These are phyloP conservation scores for Lentinula raphanica DNA, from an alignment of 768 basidiomycete genomes.

Conservation along the genomic window DNA sequence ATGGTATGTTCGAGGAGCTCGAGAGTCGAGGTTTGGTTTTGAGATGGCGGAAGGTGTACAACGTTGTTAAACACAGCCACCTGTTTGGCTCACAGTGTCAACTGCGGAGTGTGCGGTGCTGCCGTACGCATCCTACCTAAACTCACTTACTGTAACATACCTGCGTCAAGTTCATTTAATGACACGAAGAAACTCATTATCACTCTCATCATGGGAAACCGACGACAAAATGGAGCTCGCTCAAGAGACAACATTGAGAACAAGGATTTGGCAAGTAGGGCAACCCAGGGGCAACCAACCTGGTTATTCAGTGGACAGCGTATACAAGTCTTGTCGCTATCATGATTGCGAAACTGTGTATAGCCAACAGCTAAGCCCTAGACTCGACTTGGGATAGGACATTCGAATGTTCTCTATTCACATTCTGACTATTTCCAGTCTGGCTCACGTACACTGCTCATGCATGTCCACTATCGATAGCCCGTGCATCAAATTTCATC, in stretches of 20 bases:
- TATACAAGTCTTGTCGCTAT: too few species aligned
- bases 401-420: too few species aligned
- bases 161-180: slow-evolving; percentile 26
- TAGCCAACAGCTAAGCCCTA: too few species aligned
- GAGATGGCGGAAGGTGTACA: slow-evolving; percentile 4
- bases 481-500: not conserved
- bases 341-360: too few species aligned
- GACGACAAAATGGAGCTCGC: too few species aligned
- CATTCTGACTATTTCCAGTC: not conserved
- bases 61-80: slow-evolving; percentile 16
- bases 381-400: too few species aligned
- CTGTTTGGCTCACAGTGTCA: slow-evolving; percentile 10
- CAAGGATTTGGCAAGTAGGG: too few species aligned
- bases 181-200: slow-evolving; percentile 77
- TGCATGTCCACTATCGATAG: not conserved
- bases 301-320: too few species aligned
- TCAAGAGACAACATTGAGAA: too few species aligned
- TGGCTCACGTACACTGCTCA: slow-evolving; percentile 10
- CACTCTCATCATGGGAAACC: slow-evolving; percentile 31
- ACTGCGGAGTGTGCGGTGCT: slow-evolving; percentile 10
- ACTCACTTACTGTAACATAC: slow-evolving; percentile 9
- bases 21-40: not conserved
- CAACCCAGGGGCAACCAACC: too few species aligned
- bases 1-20: not conserved
- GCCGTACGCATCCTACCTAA: slow-evolving; percentile 12